These are phyloP conservation scores for Penicillium bialowiezense DNA, from an alignment of 495 filamentous ascomycete genomes.

Conservation along the genomic window DNA sequence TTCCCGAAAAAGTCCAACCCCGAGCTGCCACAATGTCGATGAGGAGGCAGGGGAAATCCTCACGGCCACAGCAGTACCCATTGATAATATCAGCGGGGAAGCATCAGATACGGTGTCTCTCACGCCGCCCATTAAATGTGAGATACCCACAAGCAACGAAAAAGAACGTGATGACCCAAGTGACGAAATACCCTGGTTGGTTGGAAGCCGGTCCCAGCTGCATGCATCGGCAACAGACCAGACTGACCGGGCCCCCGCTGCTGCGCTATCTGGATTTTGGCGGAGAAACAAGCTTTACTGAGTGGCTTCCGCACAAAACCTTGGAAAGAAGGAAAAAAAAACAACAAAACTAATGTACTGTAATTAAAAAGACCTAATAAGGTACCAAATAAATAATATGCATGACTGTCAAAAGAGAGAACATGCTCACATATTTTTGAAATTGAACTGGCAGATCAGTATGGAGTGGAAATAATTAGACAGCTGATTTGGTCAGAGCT, in stretches of 20 bases:
- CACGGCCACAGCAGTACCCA: too few relatives aligned
- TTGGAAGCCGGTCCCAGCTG: neutral
- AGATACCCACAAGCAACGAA: neutral
- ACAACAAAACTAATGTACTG: too few relatives aligned
- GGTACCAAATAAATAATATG: too few relatives aligned
- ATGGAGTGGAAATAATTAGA: too few relatives aligned
- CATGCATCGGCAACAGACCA: neutral
- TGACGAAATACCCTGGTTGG: neutral
- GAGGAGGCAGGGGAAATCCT: neutral
- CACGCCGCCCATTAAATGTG: neutral
- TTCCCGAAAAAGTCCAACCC: neutral
- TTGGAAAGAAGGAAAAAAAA: too few relatives aligned
- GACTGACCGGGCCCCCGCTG: neutral
- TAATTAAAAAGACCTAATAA: neutral
- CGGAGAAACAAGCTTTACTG: constrained; percentile 31
- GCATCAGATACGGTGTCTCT: neutral
- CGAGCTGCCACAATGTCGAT: too few relatives aligned
- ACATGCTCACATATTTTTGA: too few relatives aligned
- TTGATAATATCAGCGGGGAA: too few relatives aligned
- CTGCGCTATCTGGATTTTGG: constrained; percentile 24
- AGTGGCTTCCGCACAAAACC: neutral
- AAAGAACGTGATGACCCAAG: neutral
- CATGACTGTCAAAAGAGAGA: too few relatives aligned
- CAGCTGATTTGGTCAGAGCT: too few relatives aligned
- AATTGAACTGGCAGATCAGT: too few relatives aligned